Base-by-base conservation (phyloP, 225 moss, liverwort and hornwort species). In the Rhytidiadelphus loreus region DNA sequence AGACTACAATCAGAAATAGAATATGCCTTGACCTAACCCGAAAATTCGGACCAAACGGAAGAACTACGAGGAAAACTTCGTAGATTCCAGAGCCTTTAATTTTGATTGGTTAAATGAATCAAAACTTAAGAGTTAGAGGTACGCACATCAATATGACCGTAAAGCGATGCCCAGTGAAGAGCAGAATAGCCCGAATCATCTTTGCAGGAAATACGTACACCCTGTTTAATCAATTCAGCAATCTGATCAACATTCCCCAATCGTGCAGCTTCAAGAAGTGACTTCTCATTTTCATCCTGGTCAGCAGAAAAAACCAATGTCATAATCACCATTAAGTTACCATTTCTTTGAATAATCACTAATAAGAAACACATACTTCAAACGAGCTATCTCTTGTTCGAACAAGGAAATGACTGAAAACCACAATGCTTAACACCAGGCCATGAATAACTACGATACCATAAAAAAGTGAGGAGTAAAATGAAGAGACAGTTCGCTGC, bases 161-260 rank as follows among this genome's bases (percentile, higher is more conserved):
- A 95, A 81, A 98, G 96, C 83, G 97, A 97, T 46, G 96, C 97
- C 98, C 96, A 97, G 86, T 98, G 98, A 87, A 98, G 95, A 89
- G 97, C 95, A 87, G 98, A 94, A 89, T 96, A 97, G 85, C 95
- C 97, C 81, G 89, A 90, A 71, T 93, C 91, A 83, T 97, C 96
- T 95, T 95, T 97, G 83, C 93, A 91, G 78, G 98, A 93, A 65
- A 96, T 89, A 71, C 86, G 95, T 30, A 92, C 91, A 63, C 95
- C 98, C 80, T 81, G 89, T 70, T 91, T 90, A 81, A 94, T 82
- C 83, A 98, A 82, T 84, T 92, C 91, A 83, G 88, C 83, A 80
- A 96, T 90, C 83, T 87, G 95, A 83, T 92, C 96, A 83, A 92
- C 92, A 69, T 91, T 89, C 88, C 98, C 98, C 89, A 93, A 82